Evolutionary conservation across 371 early-diverging fungal species (phyloP).

Genomic region (Thermomucor indicae-seudaticae): DNA sequence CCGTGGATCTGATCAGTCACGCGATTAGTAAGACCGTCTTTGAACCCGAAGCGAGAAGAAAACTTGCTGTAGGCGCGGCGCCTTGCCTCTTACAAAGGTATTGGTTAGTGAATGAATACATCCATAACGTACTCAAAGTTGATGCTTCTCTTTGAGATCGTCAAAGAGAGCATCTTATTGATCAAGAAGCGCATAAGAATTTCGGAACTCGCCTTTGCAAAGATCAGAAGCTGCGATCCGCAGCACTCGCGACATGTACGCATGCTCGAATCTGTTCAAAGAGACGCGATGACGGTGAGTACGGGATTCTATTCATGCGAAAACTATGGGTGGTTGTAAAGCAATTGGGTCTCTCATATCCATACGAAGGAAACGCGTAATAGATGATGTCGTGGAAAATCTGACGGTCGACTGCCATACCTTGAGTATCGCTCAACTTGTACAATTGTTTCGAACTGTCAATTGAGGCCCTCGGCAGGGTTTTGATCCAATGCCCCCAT

Average conservation of each 20-base stretch:
- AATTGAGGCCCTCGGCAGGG: not conserved
- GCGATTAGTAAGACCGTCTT: too few species aligned
- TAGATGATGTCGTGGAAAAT: slow-evolving; percentile 2
- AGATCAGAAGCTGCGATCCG: not conserved
- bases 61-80: too few species aligned
- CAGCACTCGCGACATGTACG: not conserved
- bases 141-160: too few species aligned
- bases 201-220: too few species aligned
- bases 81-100: too few species aligned
- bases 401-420: slow-evolving; percentile 4
- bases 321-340: slow-evolving; percentile 6
- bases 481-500: not conserved
- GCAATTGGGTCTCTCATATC: slow-evolving; percentile 3
- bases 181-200: too few species aligned
- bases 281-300: slow-evolving; percentile 7
- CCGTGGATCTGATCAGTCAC: too few species aligned
- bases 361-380: not conserved
- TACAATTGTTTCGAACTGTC: slow-evolving; percentile 7
- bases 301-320: slow-evolving; percentile 3
- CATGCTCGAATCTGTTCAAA: slow-evolving; percentile 9
- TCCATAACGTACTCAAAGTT: too few species aligned
- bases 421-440: slow-evolving; percentile 5
- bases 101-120: too few species aligned
- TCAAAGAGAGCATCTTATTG: too few species aligned
- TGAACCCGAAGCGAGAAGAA: too few species aligned